Percentiles rank a stretch among this genome's conserved stretches.
Conservation (phyloP, 306 rosid species). For the Cucumis cinereus region DNA sequence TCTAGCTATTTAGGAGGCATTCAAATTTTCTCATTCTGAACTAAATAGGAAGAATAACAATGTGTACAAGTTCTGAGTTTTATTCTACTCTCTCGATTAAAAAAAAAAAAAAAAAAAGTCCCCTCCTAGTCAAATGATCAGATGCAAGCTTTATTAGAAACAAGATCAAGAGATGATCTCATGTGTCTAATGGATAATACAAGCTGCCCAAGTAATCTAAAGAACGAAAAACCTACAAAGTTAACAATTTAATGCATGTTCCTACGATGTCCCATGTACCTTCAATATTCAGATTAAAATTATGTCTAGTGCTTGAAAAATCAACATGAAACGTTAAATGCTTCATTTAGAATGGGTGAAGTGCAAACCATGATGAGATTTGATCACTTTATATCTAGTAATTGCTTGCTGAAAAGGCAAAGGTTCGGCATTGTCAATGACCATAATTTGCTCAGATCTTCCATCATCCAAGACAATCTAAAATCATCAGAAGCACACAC, state of each 20-base stretch:
- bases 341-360: not conserved
- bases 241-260: not conserved
- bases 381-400: constrained; percentile 62
- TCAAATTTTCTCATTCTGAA: not conserved
- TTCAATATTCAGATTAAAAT: not conserved
- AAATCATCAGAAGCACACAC: constrained; percentile 15
- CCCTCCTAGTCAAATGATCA: not conserved
- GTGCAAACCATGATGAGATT: constrained; percentile 52
- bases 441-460: constrained; percentile 62
- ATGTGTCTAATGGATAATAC: not conserved
- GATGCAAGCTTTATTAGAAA: not conserved
- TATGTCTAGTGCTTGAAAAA: not conserved
- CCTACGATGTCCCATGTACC: not conserved
- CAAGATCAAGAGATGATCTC: not conserved
- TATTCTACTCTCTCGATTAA: not conserved
- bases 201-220: not conserved
- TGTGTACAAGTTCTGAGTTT: not conserved
- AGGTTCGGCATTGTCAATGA: constrained; percentile 24
- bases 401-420: constrained; percentile 61
- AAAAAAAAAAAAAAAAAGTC: not conserved
- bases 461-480: constrained; percentile 82
- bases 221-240: not conserved
- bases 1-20: not conserved
- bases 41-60: not conserved
- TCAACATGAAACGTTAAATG: not conserved